Evolutionary conservation across 179 eudicot genomes (phyloP), one percentile per base, ranked within the genome.

Genomic region (Dionaea muscipula): DNA sequence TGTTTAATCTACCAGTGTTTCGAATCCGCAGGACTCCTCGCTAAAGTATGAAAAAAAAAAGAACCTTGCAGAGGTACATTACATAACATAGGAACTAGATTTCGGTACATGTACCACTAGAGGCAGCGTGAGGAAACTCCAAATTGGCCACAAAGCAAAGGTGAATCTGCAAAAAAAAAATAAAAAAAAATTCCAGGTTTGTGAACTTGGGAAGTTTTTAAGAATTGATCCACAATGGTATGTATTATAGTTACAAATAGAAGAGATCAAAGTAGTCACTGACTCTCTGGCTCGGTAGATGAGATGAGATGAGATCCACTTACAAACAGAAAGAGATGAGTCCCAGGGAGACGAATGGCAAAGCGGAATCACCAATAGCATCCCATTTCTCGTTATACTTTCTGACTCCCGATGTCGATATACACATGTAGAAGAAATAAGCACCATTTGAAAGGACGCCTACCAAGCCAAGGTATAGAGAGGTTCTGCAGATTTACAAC

Each of bases 91-190:
- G 26, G n/a, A 49, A n/a, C 21, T n/a, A 43, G 47, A 17, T 43
- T 2, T 43, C 2, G 9, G 3, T 19, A 51, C 53, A 55, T 47
- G 26, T 77, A 86, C 94, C 86, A 86, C 84, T 62, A 87, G 94
- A 39, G 96, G 96, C 36, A 87, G 72, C 47, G 90, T 80, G 67
- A 87, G 77, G 74, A 87, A 80, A 65, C 85, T 85, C 94, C 94
- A 85, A 44, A 87, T 85, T 47, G 94, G 96, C 96, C 96, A 87
- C 73, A 87, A 61, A 47, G 96, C 90, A 77, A 73, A 80, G 31
- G 74, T 81, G 71, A 86, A 80, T 68, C 95, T 86, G 84, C 74
- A 75, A 67, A 64, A 10, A 10, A n/a, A 43, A 0, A 8, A 0
- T 39, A 16, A 1, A 43, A 20, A n/a, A n/a, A n/a, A n/a, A n/a